These are phyloP conservation scores for Hemisphaericaspora lyxosophila DNA, from an alignment of 1,139 yeast species.

Conservation along the genomic window DNA sequence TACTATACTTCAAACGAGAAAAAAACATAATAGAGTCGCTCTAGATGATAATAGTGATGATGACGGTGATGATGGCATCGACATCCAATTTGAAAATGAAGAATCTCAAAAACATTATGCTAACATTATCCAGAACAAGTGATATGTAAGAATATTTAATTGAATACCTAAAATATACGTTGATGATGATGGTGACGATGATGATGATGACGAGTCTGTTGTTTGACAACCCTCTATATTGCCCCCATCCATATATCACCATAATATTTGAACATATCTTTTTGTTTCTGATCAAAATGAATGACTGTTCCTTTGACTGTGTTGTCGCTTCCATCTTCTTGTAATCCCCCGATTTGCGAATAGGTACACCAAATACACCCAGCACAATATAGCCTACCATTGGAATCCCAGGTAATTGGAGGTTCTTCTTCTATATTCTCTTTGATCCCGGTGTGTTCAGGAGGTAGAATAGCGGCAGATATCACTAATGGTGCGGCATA, in stretches of 20 bases:
- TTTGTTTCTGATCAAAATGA: slow-evolving; percentile 20
- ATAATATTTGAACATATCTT: slow-evolving; percentile 23
- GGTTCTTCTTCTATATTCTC: slow-evolving; percentile 28
- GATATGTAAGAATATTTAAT: no score
- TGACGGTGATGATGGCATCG: slow-evolving; percentile 21
- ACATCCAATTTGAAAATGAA: slow-evolving; percentile 16
- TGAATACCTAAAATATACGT: no score
- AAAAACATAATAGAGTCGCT: slow-evolving; percentile 9
- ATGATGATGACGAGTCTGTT: no score
- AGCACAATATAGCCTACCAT: slow-evolving; percentile 30
- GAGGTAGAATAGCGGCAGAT: slow-evolving; percentile 29
- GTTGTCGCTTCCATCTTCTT: slow-evolving; percentile 22
- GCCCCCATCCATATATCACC: slow-evolving; percentile 37
- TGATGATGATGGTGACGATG: no score
- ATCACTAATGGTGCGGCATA: slow-evolving; percentile 22
- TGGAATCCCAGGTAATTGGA: slow-evolving; percentile 29
- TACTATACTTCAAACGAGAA: slow-evolving; percentile 1
- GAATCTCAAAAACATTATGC: slow-evolving; percentile 6
- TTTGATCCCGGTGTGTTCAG: slow-evolving; percentile 22
- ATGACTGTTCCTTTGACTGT: slow-evolving; percentile 25
- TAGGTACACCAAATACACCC: slow-evolving; percentile 47
- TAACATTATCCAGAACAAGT: slow-evolving; percentile 3
- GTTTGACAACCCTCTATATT: no score
- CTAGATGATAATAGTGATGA: slow-evolving; percentile 5
- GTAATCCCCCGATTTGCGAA: slow-evolving; percentile 36